Evolutionary conservation across 2,329 filamentous ascomycete genomes (phyloP).

Genomic region (Penicillium sp.): DNA sequence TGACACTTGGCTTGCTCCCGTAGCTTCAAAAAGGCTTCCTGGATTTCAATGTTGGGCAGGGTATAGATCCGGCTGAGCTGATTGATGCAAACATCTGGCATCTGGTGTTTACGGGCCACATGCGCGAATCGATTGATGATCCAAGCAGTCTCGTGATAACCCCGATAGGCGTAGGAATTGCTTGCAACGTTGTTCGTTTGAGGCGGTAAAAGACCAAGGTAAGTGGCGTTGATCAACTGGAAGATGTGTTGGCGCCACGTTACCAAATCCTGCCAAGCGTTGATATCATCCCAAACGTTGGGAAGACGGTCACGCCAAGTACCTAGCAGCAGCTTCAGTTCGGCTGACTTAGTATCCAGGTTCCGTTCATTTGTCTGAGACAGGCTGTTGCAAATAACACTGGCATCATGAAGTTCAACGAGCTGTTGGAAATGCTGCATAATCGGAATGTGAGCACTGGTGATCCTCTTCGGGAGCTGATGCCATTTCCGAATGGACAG

Average conservation of each 20-base stretch:
- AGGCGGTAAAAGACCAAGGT: conserved; percentile 76
- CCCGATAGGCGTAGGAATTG: conserved; percentile 92
- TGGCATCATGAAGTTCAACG: conserved; percentile 95
- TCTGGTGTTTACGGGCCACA: conserved; percentile 91
- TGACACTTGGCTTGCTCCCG: conserved; percentile 99
- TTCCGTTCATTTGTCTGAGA: conserved; percentile 78
- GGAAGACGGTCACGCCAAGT: conserved; percentile 94
- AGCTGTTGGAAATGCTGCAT: conserved; percentile 97
- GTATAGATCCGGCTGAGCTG: conserved; percentile 98
- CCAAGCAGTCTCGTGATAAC: conserved; percentile 98
- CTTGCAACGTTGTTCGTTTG: conserved; percentile 78
- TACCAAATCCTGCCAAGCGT: conserved; percentile 98
- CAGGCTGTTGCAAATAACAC: conserved; percentile 89
- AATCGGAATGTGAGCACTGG: conserved; percentile 90
- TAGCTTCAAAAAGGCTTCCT: conserved; percentile 96
- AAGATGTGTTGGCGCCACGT: conserved; percentile 99
- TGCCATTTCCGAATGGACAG: conserved; percentile 98
- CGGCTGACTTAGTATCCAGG: conserved; percentile 88
- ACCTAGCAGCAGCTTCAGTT: conserved; percentile 87
- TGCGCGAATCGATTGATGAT: conserved; percentile 99
- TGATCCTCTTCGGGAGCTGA: conserved; percentile 88
- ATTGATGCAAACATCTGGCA: conserved; percentile 95
- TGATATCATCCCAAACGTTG: conserved; percentile 99
- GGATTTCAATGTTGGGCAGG: conserved; percentile 97
- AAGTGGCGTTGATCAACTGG: conserved; percentile 91